Percentiles rank a stretch among this genome's conserved stretches.
Conservation (phyloP, 768 basidiomycete species). For the Macrocybe gigantea region DNA sequence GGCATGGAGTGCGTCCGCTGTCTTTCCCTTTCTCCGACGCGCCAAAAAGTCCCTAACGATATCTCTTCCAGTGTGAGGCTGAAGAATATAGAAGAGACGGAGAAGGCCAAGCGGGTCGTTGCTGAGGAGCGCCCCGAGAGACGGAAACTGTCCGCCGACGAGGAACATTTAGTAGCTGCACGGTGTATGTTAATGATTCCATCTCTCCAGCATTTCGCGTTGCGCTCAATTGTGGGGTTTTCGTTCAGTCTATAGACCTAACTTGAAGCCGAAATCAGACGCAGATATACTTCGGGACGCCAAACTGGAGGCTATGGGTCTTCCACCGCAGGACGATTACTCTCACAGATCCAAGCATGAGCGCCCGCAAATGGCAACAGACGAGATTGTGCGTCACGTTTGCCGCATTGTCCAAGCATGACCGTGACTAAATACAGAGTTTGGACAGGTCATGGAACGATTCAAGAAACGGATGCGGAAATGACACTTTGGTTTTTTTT, state of each 20-base stretch:
- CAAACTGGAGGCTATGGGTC: conserved; percentile 79
- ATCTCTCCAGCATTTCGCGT: not conserved
- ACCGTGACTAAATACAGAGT: not conserved
- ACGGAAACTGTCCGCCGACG: conserved; percentile 52
- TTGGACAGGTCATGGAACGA: conserved; percentile 79
- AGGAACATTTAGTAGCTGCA: conserved; percentile 79
- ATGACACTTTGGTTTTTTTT: conserved; percentile 22
- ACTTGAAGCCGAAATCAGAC: conserved; percentile 79
- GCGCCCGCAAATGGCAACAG: conserved; percentile 79
- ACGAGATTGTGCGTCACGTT: conserved; percentile 64
- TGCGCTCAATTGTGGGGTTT: conserved; percentile 2
- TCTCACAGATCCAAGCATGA: conserved; percentile 44
- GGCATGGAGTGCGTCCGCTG: conserved; percentile 91
- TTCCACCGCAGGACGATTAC: conserved; percentile 51
- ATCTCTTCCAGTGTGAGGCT: conserved; percentile 59
- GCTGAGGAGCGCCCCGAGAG: conserved; percentile 65
- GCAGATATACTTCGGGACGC: conserved; percentile 85
- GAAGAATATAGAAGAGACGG: conserved; percentile 96
- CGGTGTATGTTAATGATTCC: conserved; percentile 59
- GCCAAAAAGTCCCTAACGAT: not conserved
- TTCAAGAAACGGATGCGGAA: conserved; percentile 96
- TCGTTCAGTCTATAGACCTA: conserved; percentile 74
- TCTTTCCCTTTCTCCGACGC: not conserved
- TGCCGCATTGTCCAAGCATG: not conserved
- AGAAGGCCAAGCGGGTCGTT: conserved; percentile 88